Conservation (phyloP, 257 asterid species). For the Solanum peruvianum region DNA sequence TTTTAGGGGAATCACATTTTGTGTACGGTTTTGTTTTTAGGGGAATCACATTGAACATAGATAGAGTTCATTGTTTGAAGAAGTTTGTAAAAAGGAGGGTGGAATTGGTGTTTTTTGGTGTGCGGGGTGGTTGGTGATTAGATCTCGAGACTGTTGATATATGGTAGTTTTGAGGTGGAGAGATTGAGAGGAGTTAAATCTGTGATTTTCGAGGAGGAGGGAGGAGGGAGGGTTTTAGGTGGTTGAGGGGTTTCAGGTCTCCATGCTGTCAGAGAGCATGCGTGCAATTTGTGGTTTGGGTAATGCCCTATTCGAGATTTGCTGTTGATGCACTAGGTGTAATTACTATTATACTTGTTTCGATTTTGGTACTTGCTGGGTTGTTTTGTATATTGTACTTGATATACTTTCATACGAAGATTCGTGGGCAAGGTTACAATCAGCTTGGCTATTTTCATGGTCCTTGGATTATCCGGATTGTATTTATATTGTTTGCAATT, state of each 20-base stretch:
- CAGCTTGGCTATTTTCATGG: constrained; percentile 59
- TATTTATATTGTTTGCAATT: constrained; percentile 32
- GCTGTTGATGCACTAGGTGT: constrained; percentile 89
- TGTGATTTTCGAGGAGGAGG: not conserved
- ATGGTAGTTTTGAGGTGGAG: constrained; percentile 18
- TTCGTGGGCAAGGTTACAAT: constrained; percentile 30
- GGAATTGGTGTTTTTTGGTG: not conserved
- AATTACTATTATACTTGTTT: constrained; percentile 63
- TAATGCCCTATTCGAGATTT: constrained; percentile 76
- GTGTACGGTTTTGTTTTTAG: not conserved
- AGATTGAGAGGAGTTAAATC: constrained; percentile 8
- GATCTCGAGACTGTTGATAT: not conserved
- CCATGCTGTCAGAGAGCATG: constrained; percentile 89
- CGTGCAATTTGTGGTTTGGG: constrained; percentile 69
- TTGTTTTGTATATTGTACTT: constrained; percentile 43
- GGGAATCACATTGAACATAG: not conserved
- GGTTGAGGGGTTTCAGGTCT: constrained; percentile 21
- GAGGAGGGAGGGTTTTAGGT: constrained; percentile 3
- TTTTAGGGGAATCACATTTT: not conserved
- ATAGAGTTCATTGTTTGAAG: not conserved
- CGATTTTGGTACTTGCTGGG: constrained; percentile 49
- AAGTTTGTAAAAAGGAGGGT: not conserved
- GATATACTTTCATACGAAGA: constrained; percentile 45
- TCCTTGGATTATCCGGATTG: constrained; percentile 70
- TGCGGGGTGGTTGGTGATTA: not conserved